Percentiles rank a stretch among this genome's conserved stretches.
Conservation (phyloP, 371 early-diverging fungal genomes). For the Actinomortierella ambigua region DNA sequence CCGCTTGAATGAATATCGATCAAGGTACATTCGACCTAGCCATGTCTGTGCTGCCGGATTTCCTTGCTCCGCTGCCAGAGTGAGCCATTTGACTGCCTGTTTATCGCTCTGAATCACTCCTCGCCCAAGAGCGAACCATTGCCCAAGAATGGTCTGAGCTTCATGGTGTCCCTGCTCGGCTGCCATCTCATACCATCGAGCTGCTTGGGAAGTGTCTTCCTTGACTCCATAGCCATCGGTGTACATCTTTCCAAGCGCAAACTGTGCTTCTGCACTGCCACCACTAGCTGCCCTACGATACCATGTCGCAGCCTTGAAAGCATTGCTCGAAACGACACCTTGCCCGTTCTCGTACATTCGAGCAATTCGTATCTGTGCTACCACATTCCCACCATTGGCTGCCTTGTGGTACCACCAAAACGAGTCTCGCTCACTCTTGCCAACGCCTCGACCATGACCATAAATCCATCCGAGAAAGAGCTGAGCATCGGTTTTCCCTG, state of each 20-base stretch:
- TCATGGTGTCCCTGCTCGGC: slow-evolving; percentile 81
- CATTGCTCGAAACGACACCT: slow-evolving; percentile 68
- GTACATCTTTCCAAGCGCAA: slow-evolving; percentile 84
- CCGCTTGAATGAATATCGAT: too few relatives aligned
- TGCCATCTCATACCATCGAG: slow-evolving; percentile 71
- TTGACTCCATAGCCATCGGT: slow-evolving; percentile 83
- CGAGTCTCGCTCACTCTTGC: too few relatives aligned
- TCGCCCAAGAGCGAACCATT: too few relatives aligned
- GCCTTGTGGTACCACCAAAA: slow-evolving; percentile 71
- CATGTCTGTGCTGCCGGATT: too few relatives aligned
- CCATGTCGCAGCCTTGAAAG: slow-evolving; percentile 71
- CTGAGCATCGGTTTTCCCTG: too few relatives aligned
- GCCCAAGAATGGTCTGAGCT: slow-evolving; percentile 80
- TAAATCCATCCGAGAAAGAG: too few relatives aligned
- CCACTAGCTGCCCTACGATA: slow-evolving; percentile 68
- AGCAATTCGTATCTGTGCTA: slow-evolving; percentile 68
- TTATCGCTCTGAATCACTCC: too few relatives aligned
- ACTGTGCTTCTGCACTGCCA: slow-evolving; percentile 74
- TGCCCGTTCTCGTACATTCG: slow-evolving; percentile 84
- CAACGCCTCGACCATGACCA: too few relatives aligned
- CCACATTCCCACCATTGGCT: slow-evolving; percentile 76
- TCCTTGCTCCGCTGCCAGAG: too few relatives aligned
- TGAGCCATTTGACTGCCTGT: too few relatives aligned
- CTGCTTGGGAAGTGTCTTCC: slow-evolving; percentile 64
- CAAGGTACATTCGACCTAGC: too few relatives aligned